Evolutionary conservation across 306 rosid genomes (phyloP).

Genomic region (Dryas alaskensis): DNA sequence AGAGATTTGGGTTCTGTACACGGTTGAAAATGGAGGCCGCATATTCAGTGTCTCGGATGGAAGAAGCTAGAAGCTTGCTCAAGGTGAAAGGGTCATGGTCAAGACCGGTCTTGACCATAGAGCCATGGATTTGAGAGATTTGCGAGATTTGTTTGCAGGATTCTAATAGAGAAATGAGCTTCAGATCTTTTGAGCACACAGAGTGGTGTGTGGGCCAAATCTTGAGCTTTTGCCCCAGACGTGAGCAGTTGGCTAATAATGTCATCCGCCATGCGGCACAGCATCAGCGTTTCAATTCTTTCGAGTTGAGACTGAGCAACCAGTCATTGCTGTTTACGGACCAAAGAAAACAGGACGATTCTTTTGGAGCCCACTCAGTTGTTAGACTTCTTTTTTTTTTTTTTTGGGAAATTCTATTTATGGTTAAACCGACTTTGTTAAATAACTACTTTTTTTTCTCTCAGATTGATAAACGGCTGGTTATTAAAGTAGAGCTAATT

Average conservation of each 20-base stretch:
- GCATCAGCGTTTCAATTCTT: not conserved
- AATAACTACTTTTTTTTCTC: no score
- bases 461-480: no score
- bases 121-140: conserved; percentile 50
- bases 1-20: conserved; percentile 53
- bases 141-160: conserved; percentile 46
- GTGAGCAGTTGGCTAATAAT: not conserved
- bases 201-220: conserved; percentile 10
- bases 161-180: conserved; percentile 29
- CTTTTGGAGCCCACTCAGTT: no score
- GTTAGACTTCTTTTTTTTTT: no score
- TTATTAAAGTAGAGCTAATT: no score
- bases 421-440: no score
- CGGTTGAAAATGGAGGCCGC: conserved; percentile 57
- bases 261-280: conserved; percentile 5
- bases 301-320: not conserved
- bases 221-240: conserved; percentile 13
- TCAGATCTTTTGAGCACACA: conserved; percentile 1
- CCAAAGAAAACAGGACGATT: no score
- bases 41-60: conserved; percentile 46
- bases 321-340: no score
- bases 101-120: conserved; percentile 51
- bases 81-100: conserved; percentile 42
- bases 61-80: conserved; percentile 63
- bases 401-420: no score